Conservation (phyloP, 257 asterid species). For the Paulownia fortunei region DNA sequence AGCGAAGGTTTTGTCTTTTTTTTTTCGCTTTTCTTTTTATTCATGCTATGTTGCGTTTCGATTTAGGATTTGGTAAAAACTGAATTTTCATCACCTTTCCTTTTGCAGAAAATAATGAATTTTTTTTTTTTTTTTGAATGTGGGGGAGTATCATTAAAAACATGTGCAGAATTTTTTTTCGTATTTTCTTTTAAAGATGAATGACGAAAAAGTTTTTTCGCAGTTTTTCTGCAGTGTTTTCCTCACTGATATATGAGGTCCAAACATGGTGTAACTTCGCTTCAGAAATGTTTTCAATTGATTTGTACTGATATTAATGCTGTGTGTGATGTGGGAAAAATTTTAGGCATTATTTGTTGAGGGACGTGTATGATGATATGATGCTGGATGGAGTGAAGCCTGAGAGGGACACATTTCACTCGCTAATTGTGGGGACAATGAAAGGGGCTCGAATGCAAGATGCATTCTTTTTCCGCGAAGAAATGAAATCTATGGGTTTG, state of each 20-base stretch:
- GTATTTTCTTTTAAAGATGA: background rate
- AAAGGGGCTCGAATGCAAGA: constrained; percentile 91
- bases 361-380: constrained; percentile 98
- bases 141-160: background rate
- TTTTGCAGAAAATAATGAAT: background rate
- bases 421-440: constrained; percentile 91
- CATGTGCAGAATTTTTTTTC: background rate
- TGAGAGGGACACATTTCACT: constrained; percentile 91
- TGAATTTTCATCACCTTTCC: background rate
- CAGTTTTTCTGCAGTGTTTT: background rate
- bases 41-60: background rate
- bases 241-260: background rate
- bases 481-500: constrained; percentile 91
- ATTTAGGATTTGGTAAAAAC: background rate
- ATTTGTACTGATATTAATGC: background rate
- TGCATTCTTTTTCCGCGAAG: constrained; percentile 82
- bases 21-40: background rate
- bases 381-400: constrained; percentile 99
- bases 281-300: constrained; percentile 1
- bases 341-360: constrained; percentile 70
- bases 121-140: background rate
- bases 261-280: background rate
- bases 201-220: background rate
- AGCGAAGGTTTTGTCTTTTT: constrained; percentile 57
- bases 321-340: constrained; percentile 21